Conservation (phyloP, 2,329 filamentous ascomycete species). For the Cercospora janseana region DNA sequence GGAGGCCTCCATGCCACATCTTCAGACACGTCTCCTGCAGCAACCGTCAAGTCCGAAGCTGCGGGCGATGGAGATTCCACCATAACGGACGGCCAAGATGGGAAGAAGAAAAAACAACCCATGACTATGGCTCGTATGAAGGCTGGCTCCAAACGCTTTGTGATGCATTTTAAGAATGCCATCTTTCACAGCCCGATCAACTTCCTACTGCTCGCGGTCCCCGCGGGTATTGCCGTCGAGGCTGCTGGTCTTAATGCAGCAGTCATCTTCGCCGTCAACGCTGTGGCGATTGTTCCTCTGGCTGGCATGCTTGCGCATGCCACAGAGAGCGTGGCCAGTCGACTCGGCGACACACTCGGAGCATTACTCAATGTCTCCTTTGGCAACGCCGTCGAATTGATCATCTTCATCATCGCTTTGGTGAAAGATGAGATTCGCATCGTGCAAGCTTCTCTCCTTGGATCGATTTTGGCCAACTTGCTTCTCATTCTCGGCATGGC, state of each 20-base stretch:
- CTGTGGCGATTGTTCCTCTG: constrained; percentile 52
- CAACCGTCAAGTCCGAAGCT: constrained; percentile 48
- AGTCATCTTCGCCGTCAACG: constrained; percentile 53
- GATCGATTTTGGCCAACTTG: constrained; percentile 85
- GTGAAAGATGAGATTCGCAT: constrained; percentile 83
- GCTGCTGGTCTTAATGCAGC: constrained; percentile 42
- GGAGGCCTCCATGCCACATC: constrained; percentile 24
- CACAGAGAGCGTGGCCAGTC: constrained; percentile 50
- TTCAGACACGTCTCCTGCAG: constrained; percentile 34
- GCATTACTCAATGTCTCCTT: constrained; percentile 54
- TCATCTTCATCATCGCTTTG: constrained; percentile 68
- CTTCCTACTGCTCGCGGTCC: constrained; percentile 72
- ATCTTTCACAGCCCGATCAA: constrained; percentile 76
- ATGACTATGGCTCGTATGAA: constrained; percentile 50
- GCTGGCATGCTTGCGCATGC: constrained; percentile 51
- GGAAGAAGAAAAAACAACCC: constrained; percentile 41
- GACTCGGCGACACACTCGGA: constrained; percentile 50
- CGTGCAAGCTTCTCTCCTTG: constrained; percentile 84
- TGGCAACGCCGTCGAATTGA: constrained; percentile 54
- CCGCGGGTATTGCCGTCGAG: constrained; percentile 68
- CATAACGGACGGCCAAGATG: constrained; percentile 43
- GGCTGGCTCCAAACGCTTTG: constrained; percentile 52
- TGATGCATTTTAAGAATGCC: constrained; percentile 56
- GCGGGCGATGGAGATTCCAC: constrained; percentile 54
- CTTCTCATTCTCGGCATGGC: constrained; percentile 89